phyloP scores from a whole-genome alignment of 73 alveolate species.

The Paramecium octaurelia region DNA sequence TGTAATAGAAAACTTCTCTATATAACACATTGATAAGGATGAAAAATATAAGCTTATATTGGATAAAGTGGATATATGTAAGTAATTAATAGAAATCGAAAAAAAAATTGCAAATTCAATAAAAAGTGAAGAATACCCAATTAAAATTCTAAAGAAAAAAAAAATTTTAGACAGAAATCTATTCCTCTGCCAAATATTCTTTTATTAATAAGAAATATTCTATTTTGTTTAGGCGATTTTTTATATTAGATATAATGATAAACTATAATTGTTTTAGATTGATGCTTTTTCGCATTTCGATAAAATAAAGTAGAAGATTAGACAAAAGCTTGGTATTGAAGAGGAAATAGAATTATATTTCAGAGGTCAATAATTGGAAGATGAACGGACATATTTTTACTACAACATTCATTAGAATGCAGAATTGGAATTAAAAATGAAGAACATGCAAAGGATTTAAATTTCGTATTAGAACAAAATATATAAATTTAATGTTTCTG shows the following conservation, averaged over 20 bases:
- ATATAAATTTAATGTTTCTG: neutral
- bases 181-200: neutral
- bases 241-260: neutral
- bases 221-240: neutral
- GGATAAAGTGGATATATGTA: neutral
- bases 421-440: neutral
- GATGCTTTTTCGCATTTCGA: neutral
- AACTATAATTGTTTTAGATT: neutral
- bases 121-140: neutral
- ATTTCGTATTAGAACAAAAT: neutral
- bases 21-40: neutral
- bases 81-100: neutral
- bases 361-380: neutral
- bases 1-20: neutral
- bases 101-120: neutral
- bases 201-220: neutral
- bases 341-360: neutral
- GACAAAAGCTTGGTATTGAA: neutral
- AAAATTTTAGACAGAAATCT: neutral
- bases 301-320: neutral
- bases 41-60: neutral
- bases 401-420: neutral
- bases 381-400: neutral
- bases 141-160: neutral
- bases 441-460: neutral